A percentile compares a stretch with the other conserved stretches of the same genome.
These are phyloP conservation scores for Apiospora aurea DNA, from an alignment of 2,329 filamentous ascomycete species.

Conservation along the genomic window DNA sequence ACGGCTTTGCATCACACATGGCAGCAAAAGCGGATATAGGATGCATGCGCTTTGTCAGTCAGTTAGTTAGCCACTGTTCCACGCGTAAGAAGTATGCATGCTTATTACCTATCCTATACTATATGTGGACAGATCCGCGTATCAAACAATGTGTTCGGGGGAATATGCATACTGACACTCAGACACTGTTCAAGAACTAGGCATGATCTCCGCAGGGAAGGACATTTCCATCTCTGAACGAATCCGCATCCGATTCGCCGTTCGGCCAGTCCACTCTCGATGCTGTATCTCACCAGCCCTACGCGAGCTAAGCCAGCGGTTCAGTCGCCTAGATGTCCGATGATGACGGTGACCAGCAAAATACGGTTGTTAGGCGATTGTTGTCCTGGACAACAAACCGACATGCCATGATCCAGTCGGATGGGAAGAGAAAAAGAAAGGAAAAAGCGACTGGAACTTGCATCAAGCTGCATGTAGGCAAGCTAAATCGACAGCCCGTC, in stretches of 20 bases:
- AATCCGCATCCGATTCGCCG: background rate
- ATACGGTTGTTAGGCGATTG: background rate
- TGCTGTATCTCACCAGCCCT: slow-evolving; percentile 5
- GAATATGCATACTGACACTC: background rate
- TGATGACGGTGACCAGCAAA: background rate
- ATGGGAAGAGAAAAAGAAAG: background rate
- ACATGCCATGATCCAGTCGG: background rate
- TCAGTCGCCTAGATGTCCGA: background rate
- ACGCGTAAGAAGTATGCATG: background rate
- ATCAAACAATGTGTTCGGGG: background rate
- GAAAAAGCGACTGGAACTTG: background rate
- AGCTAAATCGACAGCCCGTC: slow-evolving; percentile 11
- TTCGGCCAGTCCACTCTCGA: background rate
- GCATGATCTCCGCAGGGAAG: background rate
- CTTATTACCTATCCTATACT: no score
- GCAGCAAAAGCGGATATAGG: slow-evolving; percentile 8
- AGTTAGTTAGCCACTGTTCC: background rate
- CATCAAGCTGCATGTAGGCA: background rate
- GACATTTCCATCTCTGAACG: background rate
- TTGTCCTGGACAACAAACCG: background rate
- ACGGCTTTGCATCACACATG: background rate
- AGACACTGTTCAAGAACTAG: slow-evolving; percentile 10
- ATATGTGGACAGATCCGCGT: background rate
- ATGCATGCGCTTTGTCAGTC: background rate
- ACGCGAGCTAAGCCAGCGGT: background rate